Base-by-base conservation (phyloP, 495 filamentous ascomycete genomes). In the Penicillium samsonianum region DNA sequence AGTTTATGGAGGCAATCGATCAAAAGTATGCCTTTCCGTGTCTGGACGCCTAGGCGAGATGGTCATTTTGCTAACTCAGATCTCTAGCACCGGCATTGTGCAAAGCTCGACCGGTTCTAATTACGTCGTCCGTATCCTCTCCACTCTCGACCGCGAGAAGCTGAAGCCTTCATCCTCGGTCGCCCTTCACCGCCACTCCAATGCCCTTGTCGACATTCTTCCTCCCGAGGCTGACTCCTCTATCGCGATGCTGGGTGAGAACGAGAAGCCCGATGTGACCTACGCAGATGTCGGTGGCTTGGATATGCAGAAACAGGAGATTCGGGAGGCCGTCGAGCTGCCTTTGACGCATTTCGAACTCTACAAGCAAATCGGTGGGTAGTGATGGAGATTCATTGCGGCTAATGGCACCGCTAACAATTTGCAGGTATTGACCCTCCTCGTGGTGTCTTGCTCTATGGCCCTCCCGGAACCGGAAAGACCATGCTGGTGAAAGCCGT, bases 271-370 rank as follows among this genome's bases (percentile, higher is more conserved):
- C 28, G 94, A 98, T 74, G 92, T 98, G 37, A 96, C 92, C 37
- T 98, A 98, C 67, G 92, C 91, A 54, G 94, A 98, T 73, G 95
- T 98, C 53, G 94, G 94, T 77, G 94, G 94, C 8, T 78, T 98
- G 58, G 94, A 98, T 71, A 98, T 98, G 94, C 94, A 98, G 77
- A 98, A 98, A 79, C 94, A 98, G 76, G 94, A 98, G 73, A 98
- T 98, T 50, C 82, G 95, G 52, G 94, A 98, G 74, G 94, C 94
- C 17, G 94, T 98, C 55, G 94, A 98, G 78, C 78, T 98, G 57
- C 94, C 94, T 10, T 78, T 98, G 59, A 96, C 92, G 25, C 95
- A 98, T 72, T 96, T 96, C 70, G 93, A 98, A 72, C 86, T 98
- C 12, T 98, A 98, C 81, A 93, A 90, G 77, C 92, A 97, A 76